phyloP scores from a whole-genome alignment of 2,329 filamentous ascomycete genomes.

The Aciculosporium take region DNA sequence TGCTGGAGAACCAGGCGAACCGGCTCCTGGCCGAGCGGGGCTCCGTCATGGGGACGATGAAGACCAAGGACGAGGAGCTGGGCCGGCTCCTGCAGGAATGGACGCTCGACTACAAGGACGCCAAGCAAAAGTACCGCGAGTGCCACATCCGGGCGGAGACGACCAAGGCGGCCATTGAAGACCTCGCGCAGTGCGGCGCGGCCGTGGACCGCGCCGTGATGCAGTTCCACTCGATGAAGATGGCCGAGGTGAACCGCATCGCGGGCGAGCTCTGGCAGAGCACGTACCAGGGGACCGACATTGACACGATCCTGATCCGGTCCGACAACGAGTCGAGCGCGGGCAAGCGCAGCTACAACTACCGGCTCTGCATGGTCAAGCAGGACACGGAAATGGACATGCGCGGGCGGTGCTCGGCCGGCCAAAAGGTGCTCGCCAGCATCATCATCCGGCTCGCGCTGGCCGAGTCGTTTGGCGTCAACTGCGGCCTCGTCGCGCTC shows the following conservation, averaged over 20 bases:
- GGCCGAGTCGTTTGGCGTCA: constrained; percentile 90
- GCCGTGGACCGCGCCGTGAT: constrained; percentile 95
- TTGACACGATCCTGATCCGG: constrained; percentile 89
- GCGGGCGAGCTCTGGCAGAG: constrained; percentile 93
- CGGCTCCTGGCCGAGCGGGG: constrained; percentile 58
- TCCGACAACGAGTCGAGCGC: constrained; percentile 69
- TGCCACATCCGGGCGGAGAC: constrained; percentile 81
- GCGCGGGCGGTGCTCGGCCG: constrained; percentile 91
- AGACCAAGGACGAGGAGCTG: constrained; percentile 72
- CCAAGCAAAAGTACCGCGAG: constrained; percentile 67
- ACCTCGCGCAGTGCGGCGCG: constrained; percentile 65
- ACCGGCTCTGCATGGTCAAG: constrained; percentile 96
- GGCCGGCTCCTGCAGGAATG: constrained; percentile 61
- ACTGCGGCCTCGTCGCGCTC: constrained; percentile 89
- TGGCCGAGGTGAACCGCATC: constrained; percentile 95
- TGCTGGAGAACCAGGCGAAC: constrained; percentile 54
- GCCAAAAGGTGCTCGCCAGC: constrained; percentile 88
- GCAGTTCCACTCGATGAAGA: constrained; percentile 90
- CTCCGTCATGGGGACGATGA: constrained; percentile 62
- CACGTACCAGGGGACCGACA: constrained; percentile 93
- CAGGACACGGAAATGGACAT: constrained; percentile 98
- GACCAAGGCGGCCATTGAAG: constrained; percentile 83
- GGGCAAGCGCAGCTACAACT: constrained; percentile 81
- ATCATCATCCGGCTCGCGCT: constrained; percentile 96
- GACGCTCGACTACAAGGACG: constrained; percentile 75